A percentile compares a stretch with the other conserved stretches of the same genome.
These are phyloP conservation scores for Oryza coarctata DNA, from an alignment of 176 grass and related monocot genomes.

Conservation along the genomic window DNA sequence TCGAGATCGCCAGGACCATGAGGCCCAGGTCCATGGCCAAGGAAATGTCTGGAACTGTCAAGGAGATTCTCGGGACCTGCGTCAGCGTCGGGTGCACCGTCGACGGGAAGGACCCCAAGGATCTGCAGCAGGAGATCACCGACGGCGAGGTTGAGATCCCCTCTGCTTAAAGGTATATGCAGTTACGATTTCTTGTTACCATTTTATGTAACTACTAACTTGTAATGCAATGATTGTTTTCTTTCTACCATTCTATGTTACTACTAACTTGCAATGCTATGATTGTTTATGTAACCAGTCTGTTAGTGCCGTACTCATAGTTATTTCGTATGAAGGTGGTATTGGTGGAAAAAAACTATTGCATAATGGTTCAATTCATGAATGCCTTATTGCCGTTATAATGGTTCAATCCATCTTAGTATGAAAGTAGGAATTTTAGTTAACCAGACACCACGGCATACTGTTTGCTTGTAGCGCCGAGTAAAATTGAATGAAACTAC, in stretches of 20 bases:
- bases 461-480: not conserved
- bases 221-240: too few species aligned
- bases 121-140: slow-evolving; percentile 69
- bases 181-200: not conserved
- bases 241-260: too few species aligned
- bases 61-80: slow-evolving; percentile 82
- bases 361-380: too few species aligned
- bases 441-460: too few species aligned
- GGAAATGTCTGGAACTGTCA: slow-evolving; percentile 65
- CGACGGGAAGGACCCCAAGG: slow-evolving; percentile 84
- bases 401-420: not conserved
- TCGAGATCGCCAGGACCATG: slow-evolving; percentile 73
- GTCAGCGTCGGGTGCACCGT: slow-evolving; percentile 82
- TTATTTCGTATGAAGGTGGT: not conserved
- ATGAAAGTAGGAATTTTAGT: not conserved
- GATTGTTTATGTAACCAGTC: too few species aligned
- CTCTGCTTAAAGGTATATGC: slow-evolving; percentile 39
- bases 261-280: too few species aligned
- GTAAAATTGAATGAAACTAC: not conserved
- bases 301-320: not conserved
- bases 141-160: slow-evolving; percentile 84
- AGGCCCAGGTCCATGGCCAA: slow-evolving; percentile 74
- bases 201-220: not conserved
- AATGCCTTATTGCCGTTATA: not conserved
- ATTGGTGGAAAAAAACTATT: not conserved